These are phyloP conservation scores for Plantago major DNA, from an alignment of 257 asterid species.

Conservation along the genomic window DNA sequence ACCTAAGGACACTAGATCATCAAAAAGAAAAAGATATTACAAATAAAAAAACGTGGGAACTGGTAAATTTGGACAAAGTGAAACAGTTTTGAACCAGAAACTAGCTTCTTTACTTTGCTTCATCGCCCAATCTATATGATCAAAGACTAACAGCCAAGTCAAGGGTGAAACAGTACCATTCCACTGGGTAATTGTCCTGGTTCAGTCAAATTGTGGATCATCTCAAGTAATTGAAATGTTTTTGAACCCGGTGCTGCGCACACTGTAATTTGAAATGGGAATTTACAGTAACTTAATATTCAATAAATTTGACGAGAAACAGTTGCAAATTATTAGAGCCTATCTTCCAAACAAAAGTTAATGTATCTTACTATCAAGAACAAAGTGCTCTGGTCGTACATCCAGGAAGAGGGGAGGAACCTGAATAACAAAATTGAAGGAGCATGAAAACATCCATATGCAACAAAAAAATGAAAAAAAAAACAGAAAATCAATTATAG, in stretches of 20 bases:
- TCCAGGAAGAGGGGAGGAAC: slow-evolving; percentile 99
- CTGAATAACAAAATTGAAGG: slow-evolving; percentile 42
- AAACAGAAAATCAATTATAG: slow-evolving; percentile 4
- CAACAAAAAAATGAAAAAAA: slow-evolving; percentile 1
- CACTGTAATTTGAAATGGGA: slow-evolving; percentile 59
- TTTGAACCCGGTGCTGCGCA: slow-evolving; percentile 99
- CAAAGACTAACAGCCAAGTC: slow-evolving; percentile 3
- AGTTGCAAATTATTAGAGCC: slow-evolving; percentile 16
- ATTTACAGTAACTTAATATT: slow-evolving; percentile 19
- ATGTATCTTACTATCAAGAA: slow-evolving; percentile 90
- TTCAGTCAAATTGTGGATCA: slow-evolving; percentile 72
- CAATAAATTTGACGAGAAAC: slow-evolving; percentile 11
- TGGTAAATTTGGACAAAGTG: not conserved
- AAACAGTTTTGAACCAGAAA: slow-evolving; percentile 13
- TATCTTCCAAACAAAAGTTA: slow-evolving; percentile 10
- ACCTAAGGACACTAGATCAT: slow-evolving; percentile 16
- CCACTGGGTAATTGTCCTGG: slow-evolving; percentile 85
- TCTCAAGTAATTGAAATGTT: slow-evolving; percentile 95
- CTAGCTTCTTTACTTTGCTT: slow-evolving; percentile 9
- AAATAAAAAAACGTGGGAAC: slow-evolving; percentile 6
- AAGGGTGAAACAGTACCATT: slow-evolving; percentile 48
- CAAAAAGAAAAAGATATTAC: slow-evolving; percentile 5
- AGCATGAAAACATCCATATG: slow-evolving; percentile 1
- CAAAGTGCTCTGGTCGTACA: slow-evolving; percentile 82
- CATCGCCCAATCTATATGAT: slow-evolving; percentile 1